These are phyloP conservation scores for Teunomyces stri DNA, from an alignment of 805 yeast species.

Conservation along the genomic window DNA sequence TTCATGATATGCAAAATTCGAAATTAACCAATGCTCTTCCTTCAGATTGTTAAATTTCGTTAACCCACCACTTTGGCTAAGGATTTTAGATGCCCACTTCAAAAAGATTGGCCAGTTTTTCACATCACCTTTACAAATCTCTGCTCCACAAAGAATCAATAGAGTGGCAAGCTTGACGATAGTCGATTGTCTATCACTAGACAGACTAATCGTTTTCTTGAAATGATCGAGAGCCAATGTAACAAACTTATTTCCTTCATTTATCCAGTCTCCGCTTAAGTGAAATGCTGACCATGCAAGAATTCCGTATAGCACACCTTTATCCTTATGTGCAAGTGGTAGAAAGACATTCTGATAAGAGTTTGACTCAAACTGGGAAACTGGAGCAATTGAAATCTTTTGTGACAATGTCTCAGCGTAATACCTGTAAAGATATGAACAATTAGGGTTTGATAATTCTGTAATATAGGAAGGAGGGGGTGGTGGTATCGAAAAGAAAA, in stretches of 20 bases:
- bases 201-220: slow-evolving; percentile 12
- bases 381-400: slow-evolving; percentile 48
- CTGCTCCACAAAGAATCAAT: slow-evolving; percentile 72
- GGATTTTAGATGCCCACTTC: slow-evolving; percentile 62
- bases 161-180: slow-evolving; percentile 59
- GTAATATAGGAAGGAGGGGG: slow-evolving; percentile 21
- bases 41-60: slow-evolving; percentile 49
- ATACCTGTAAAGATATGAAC: slow-evolving; percentile 44
- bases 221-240: slow-evolving; percentile 46
- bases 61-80: slow-evolving; percentile 62
- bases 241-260: slow-evolving; percentile 49
- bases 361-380: slow-evolving; percentile 42
- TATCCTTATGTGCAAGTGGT: slow-evolving; percentile 53
- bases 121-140: slow-evolving; percentile 80
- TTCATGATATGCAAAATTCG: slow-evolving; percentile 81
- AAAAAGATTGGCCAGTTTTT: slow-evolving; percentile 69
- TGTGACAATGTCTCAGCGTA: slow-evolving; percentile 45
- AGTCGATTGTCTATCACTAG: slow-evolving; percentile 31
- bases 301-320: slow-evolving; percentile 50
- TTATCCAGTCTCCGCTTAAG: slow-evolving; percentile 43
- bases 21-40: slow-evolving; percentile 68
- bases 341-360: slow-evolving; percentile 50
- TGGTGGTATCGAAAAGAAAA: slow-evolving; percentile 27
- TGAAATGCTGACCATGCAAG: slow-evolving; percentile 58
- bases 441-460: slow-evolving; percentile 10